A percentile compares a stretch with the other conserved stretches of the same genome.
Evolutionary conservation across 208 protist species (phyloP).

Genomic region (Crithidia sp.): DNA sequence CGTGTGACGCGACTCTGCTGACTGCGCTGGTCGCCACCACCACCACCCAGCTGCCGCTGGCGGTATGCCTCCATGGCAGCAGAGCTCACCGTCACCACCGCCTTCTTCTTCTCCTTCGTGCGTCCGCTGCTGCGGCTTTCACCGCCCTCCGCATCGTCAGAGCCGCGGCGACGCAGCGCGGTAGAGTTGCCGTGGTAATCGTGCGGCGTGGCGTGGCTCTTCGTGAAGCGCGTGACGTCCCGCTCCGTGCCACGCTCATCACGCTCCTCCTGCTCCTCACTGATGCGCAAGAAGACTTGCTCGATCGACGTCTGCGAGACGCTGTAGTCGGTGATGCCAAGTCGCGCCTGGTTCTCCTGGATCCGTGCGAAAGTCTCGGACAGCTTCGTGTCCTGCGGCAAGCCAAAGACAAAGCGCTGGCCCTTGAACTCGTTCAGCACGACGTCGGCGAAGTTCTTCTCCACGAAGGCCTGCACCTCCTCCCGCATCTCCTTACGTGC

Average conservation of each 20-base stretch:
- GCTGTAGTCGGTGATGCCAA: conserved; percentile 74
- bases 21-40: background rate
- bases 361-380: conserved; percentile 45
- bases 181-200: conserved; percentile 32
- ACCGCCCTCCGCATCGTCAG: background rate
- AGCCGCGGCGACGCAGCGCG: conserved; percentile 14
- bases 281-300: conserved; percentile 85
- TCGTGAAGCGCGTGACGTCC: conserved; percentile 30
- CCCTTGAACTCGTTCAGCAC: conserved; percentile 49
- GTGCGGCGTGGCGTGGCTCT: conserved; percentile 36
- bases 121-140: background rate
- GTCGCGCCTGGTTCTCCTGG: conserved; percentile 35
- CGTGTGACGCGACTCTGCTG: conserved; percentile 5
- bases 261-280: conserved; percentile 47
- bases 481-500: conserved; percentile 23
- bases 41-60: conserved; percentile 8
- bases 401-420: conserved; percentile 51
- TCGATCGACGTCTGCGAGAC: conserved; percentile 85
- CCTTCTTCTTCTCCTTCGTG: background rate
- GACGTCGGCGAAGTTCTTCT: conserved; percentile 33
- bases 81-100: conserved; percentile 10
- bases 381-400: conserved; percentile 46
- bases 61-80: conserved; percentile 34
- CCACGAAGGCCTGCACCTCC: conserved; percentile 45
- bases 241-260: conserved; percentile 28